phyloP scores from a whole-genome alignment of 768 basidiomycete species.

The Mrakia gelida region DNA sequence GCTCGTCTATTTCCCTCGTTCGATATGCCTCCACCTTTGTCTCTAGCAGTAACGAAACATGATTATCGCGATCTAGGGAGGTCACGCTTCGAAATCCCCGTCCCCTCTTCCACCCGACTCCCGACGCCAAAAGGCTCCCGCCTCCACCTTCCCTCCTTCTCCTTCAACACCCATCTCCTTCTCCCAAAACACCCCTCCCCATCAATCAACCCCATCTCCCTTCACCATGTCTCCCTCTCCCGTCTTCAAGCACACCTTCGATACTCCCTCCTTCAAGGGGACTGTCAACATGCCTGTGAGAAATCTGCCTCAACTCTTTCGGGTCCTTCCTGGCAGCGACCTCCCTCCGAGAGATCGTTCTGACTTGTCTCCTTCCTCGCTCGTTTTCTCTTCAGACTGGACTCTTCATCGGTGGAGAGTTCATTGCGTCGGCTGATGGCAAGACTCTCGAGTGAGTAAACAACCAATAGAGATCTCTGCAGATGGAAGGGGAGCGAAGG shows the following conservation, averaged over 20 bases:
- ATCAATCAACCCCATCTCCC: background rate
- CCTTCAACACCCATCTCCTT: background rate
- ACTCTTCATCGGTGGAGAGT: constrained; percentile 68
- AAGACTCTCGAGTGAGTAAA: constrained; percentile 67
- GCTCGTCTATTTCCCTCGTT: no score
- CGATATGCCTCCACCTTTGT: no score
- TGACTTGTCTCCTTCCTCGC: background rate
- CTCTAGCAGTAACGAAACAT: no score
- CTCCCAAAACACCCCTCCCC: no score
- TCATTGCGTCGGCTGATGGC: constrained; percentile 54
- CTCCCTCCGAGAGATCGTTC: background rate
- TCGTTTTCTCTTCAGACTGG: constrained; percentile 53
- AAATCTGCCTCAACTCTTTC: background rate
- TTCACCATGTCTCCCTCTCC: background rate
- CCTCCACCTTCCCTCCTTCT: background rate
- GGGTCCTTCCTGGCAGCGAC: background rate
- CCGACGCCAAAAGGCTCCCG: background rate
- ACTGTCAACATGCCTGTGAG: constrained; percentile 2
- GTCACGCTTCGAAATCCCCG: no score
- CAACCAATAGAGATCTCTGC: constrained; percentile 20
- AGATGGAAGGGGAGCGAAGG: background rate
- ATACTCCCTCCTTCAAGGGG: constrained; percentile 19
- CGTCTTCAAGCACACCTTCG: constrained; percentile 20
- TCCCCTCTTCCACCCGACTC: background rate
- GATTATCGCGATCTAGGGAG: no score